Evolutionary conservation across 2,329 filamentous ascomycete genomes (phyloP), one percentile per base, ranked within the genome.

Genomic region (Cordyceps tenuipes): DNA sequence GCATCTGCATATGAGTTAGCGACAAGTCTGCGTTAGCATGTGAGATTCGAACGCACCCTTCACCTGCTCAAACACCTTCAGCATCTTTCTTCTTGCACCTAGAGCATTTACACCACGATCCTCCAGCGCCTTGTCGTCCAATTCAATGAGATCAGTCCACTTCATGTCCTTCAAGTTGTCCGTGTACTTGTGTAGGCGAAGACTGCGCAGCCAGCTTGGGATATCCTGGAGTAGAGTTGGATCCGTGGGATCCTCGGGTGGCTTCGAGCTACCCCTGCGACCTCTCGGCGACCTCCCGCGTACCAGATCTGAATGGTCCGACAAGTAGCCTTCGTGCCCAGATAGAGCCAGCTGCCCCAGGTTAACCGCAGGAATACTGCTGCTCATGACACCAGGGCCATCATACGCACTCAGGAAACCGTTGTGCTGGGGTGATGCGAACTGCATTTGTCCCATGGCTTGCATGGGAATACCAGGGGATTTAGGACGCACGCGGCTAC

Each of bases 51-150:
- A 52, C 76, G 64, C 76, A 86, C 84, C 89, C 75, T 86, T 91
- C 69, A 97, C 93, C 78, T 97, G 92, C 68, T 97, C 94, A 75
- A 97, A 97, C 60, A 97, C 94, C 84, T 99, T 99, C 63, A 99
- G 79, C 90, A 99, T 95, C 83, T 99, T 99, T 72, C 93, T 89
- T 66, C 94, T 82, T 19, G 94, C 94, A 67, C 94, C 94, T 60
- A 97, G 82, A 58, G 94, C 94, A 72, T 96, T 97, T 36, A 99
- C 94, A 54, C 94, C 94, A 57, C 91, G 88, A 29, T 91, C 89
- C 76, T 97, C 93, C 64, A 99, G 79, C 53, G 90, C 92, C 70
- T 92, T 92, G 67, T 99, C 94, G 68, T 97, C 91, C 66, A 99
- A 79, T 73, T 94, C 89, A 62, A 99, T 79, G 67, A 99, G 77